Percentiles rank a stretch among this genome's conserved stretches.
Conservation (phyloP, 2,329 filamentous ascomycete genomes). For the Onygena corvina region DNA sequence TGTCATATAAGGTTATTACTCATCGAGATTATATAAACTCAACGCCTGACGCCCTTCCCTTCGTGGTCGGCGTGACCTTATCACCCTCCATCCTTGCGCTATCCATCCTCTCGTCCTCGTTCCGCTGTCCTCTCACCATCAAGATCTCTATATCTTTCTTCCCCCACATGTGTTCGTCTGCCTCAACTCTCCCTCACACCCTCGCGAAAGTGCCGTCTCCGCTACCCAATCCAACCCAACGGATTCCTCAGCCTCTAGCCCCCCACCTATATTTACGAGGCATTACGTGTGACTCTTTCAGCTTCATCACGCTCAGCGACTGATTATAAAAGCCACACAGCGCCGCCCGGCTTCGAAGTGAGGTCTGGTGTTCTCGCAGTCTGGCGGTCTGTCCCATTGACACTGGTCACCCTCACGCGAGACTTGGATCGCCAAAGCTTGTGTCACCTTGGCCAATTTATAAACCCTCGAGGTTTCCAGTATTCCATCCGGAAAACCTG, state of each 20-base stretch:
- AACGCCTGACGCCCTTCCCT: background rate
- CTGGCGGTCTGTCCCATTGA: too few species aligned
- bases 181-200: slow-evolving; percentile 1
- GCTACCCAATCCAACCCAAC: background rate
- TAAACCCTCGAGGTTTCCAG: too few species aligned
- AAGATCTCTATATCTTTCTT: background rate
- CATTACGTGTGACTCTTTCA: background rate
- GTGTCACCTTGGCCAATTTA: too few species aligned
- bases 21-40: background rate
- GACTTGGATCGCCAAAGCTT: too few species aligned
- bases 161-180: background rate
- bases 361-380: too few species aligned
- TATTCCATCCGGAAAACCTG: too few species aligned
- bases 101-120: background rate
- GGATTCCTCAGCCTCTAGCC: too few species aligned
- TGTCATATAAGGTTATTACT: slow-evolving; percentile 1
- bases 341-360: background rate
- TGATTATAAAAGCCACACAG: background rate
- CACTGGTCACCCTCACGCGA: too few species aligned
- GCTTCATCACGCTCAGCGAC: background rate
- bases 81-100: background rate
- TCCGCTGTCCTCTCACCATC: background rate
- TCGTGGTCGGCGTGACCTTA: background rate
- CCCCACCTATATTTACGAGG: background rate
- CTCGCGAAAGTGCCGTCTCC: background rate